These are phyloP conservation scores for Pulveroboletus sp. DNA, from an alignment of 768 basidiomycete species.

Conservation along the genomic window DNA sequence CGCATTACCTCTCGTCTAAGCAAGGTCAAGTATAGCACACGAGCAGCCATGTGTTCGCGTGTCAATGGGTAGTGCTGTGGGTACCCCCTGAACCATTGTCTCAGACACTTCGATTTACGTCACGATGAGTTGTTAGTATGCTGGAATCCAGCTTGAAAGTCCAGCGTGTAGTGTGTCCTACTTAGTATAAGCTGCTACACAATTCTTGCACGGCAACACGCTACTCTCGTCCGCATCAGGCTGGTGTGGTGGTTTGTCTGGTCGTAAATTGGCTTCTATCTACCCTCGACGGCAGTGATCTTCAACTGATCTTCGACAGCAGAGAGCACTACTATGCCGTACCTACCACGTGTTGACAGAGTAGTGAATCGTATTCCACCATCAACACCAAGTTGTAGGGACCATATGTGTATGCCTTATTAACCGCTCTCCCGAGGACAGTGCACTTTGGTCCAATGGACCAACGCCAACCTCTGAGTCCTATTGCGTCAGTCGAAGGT, in stretches of 20 bases:
- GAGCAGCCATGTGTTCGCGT: conserved; percentile 3
- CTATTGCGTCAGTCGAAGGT: conserved; percentile 4
- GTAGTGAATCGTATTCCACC: conserved; percentile 1
- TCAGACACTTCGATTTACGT: conserved; percentile 19
- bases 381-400: neutral
- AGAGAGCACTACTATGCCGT: conserved; percentile 10
- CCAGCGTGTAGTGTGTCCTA: neutral
- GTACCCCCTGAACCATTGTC: conserved; percentile 4
- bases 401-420: neutral
- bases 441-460: neutral
- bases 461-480: neutral
- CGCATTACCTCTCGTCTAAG: conserved; percentile 1
- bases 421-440: neutral
- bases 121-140: neutral
- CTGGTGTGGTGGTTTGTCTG: conserved; percentile 2
- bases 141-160: neutral
- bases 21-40: neutral
- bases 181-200: neutral
- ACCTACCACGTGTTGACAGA: conserved; percentile 10
- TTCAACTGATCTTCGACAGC: conserved; percentile 27
- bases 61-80: conserved; percentile 1
- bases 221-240: conserved; percentile 3
- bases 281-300: conserved; percentile 25
- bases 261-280: conserved; percentile 26
- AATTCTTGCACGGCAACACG: conserved; percentile 1